Conservation (phyloP, 1,284 basidiomycete genomes). For the Leccinum subrobustum region DNA sequence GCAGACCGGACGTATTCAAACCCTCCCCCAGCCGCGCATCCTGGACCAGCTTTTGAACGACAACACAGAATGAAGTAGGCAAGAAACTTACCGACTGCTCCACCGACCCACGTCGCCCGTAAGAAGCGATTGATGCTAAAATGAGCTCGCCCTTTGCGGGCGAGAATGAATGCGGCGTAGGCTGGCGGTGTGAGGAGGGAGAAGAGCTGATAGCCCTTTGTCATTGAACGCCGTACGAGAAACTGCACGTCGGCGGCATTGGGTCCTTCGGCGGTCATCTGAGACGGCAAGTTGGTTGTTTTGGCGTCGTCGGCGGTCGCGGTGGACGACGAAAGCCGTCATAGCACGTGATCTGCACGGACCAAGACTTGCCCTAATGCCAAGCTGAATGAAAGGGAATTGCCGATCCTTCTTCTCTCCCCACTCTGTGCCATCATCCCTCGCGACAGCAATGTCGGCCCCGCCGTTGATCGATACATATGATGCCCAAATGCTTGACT, state of each 20-base stretch:
- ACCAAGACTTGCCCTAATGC: slow-evolving; percentile 33
- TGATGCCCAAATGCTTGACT: slow-evolving; percentile 71
- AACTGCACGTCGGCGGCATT: slow-evolving; percentile 29
- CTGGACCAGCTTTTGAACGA: slow-evolving; percentile 18
- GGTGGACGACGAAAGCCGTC: neutral
- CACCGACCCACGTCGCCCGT: slow-evolving; percentile 69
- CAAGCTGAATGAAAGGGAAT: slow-evolving; percentile 14
- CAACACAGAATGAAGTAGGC: neutral
- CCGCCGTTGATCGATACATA: slow-evolving; percentile 47
- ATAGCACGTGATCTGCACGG: slow-evolving; percentile 33
- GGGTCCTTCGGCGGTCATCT: slow-evolving; percentile 16
- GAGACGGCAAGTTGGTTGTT: neutral
- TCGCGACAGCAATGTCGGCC: slow-evolving; percentile 29
- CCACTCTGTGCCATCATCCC: slow-evolving; percentile 15
- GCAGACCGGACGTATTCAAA: slow-evolving; percentile 46
- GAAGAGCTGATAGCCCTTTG: slow-evolving; percentile 60
- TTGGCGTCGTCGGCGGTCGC: slow-evolving; percentile 12
- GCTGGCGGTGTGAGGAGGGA: slow-evolving; percentile 60
- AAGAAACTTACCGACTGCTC: slow-evolving; percentile 42
- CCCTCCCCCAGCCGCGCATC: slow-evolving; percentile 41
- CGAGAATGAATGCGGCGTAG: slow-evolving; percentile 53
- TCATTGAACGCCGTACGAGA: slow-evolving; percentile 61
- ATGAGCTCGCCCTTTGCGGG: slow-evolving; percentile 50
- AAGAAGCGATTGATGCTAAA: slow-evolving; percentile 60
- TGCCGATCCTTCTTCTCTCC: slow-evolving; percentile 17